A percentile compares a stretch with the other conserved stretches of the same genome.
These are phyloP conservation scores for Trametes maxima DNA, from an alignment of 768 basidiomycete species.

Conservation along the genomic window DNA sequence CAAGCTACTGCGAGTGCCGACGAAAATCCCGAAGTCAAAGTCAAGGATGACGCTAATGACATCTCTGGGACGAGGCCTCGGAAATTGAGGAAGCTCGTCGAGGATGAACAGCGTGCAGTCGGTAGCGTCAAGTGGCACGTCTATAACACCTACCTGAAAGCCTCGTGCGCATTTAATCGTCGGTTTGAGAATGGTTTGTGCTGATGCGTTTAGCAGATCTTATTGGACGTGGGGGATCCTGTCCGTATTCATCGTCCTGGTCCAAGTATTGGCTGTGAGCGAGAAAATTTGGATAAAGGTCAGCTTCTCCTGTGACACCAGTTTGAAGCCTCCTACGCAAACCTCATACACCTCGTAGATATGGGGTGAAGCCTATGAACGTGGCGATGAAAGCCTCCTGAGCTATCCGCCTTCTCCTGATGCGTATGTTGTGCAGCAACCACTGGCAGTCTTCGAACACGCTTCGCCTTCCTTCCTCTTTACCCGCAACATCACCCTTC, in stretches of 20 bases:
- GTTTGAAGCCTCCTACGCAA: background rate
- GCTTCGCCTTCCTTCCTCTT: conserved; percentile 28
- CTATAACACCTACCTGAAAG: conserved; percentile 65
- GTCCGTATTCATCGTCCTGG: conserved; percentile 47
- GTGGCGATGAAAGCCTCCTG: background rate
- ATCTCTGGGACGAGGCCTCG: conserved; percentile 37
- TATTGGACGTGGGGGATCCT: conserved; percentile 70
- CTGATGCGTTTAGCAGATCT: conserved; percentile 41
- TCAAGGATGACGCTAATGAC: conserved; percentile 27
- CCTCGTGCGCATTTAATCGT: conserved; percentile 54
- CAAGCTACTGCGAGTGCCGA: conserved; percentile 24
- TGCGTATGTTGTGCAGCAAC: conserved; percentile 28
- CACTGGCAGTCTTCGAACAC: conserved; percentile 26
- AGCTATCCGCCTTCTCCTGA: background rate
- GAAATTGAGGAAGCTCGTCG: conserved; percentile 72
- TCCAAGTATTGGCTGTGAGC: conserved; percentile 48
- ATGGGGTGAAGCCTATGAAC: conserved; percentile 69
- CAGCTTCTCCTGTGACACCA: background rate
- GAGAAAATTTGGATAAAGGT: conserved; percentile 83
- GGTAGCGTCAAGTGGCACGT: conserved; percentile 82
- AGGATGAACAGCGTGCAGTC: conserved; percentile 79
- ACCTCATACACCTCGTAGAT: conserved; percentile 37
- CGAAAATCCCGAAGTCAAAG: conserved; percentile 30
- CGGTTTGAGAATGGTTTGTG: background rate
- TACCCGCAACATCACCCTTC: conserved; percentile 1